Evolutionary conservation across 2,329 filamentous ascomycete species (phyloP), one percentile per base, ranked within the genome.

Genomic region (Diaporthe eres): DNA sequence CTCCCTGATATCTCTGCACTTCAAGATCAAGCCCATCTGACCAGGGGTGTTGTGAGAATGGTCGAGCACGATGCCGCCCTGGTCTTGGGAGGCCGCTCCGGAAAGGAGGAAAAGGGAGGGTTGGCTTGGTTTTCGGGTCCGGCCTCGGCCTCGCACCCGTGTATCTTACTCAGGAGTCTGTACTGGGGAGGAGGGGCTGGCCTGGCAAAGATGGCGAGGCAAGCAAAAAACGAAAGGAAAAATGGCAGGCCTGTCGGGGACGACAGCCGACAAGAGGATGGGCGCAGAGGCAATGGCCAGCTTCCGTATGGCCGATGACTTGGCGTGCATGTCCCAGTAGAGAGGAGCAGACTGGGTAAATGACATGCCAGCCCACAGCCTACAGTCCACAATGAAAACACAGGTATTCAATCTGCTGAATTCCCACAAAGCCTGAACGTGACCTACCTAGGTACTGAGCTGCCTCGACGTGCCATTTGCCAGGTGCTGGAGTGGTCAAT

Each of bases 1-100:
- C 85, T 98, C 96, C 72, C 86, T 99, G 79, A 99, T 98, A 81
- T 95, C 95, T 3, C 89, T 99, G 78, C 97, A 99, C 87, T 99
- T 99, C 89, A 99, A 99, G 93, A 94, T 94, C 84, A 94, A 94
- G 87, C 93, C 93, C 3, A 94, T 94, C 79, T 94, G 83, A 85
- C 79, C 17, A 25, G 63, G 61, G 53, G 22, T 25, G 42, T 22
- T 25, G 55, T 22, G 39, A n/a, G 63, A 34, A 65, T 28, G 31
- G n/a, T 53, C 4, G 68, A 42, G 28, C 58, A 75, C 74, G 75
- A 75, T 73, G 75, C 49, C 63, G 57, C 75, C 72, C 61, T 75
- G 57, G 25, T 65, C 70, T 71, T 57, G 12, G 37, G 70, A 39
- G 44, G 65, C 47, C 8, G 44, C 8, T 42, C 31, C 34, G 65